phyloP scores from a whole-genome alignment of 257 asterid species.

The Jacaranda mimosifolia region DNA sequence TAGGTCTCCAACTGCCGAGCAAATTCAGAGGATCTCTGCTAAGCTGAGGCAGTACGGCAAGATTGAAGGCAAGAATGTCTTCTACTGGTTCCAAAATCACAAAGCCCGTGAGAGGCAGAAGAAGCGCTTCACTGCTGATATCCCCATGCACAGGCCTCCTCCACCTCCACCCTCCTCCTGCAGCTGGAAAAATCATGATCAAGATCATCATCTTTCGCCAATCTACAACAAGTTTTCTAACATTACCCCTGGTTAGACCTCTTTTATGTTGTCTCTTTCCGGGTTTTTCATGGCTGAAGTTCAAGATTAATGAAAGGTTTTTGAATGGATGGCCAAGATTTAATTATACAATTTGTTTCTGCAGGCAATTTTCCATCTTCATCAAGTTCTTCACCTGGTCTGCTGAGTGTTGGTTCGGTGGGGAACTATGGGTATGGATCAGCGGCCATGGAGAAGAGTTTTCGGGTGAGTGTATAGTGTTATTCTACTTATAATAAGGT shows the following conservation, averaged over 20 bases:
- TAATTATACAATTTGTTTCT: neutral
- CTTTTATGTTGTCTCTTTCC: too few species aligned
- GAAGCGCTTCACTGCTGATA: constrained; percentile 68
- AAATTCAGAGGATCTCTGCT: constrained; percentile 92
- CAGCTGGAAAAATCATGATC: too few species aligned
- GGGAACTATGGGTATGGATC: constrained; percentile 75
- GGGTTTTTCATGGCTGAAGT: neutral
- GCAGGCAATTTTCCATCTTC: constrained; percentile 63
- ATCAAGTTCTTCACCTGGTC: constrained; percentile 51
- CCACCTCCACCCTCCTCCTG: neutral
- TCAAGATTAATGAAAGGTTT: neutral
- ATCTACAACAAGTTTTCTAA: constrained; percentile 51
- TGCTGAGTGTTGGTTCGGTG: constrained; percentile 27
- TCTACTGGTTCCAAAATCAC: constrained; percentile 98
- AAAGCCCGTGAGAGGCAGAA: constrained; percentile 98
- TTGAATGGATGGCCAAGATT: neutral
- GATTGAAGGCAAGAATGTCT: constrained; percentile 97
- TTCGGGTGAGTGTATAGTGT: constrained; percentile 58
- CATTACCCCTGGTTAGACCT: neutral
- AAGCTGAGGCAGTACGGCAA: constrained; percentile 92
- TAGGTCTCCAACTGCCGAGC: constrained; percentile 92
- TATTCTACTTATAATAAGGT: neutral
- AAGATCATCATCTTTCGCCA: too few species aligned
- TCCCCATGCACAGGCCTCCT: constrained; percentile 34
- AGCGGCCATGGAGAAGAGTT: constrained; percentile 79